phyloP scores from a whole-genome alignment of 805 yeast species.

The Candida alai region DNA sequence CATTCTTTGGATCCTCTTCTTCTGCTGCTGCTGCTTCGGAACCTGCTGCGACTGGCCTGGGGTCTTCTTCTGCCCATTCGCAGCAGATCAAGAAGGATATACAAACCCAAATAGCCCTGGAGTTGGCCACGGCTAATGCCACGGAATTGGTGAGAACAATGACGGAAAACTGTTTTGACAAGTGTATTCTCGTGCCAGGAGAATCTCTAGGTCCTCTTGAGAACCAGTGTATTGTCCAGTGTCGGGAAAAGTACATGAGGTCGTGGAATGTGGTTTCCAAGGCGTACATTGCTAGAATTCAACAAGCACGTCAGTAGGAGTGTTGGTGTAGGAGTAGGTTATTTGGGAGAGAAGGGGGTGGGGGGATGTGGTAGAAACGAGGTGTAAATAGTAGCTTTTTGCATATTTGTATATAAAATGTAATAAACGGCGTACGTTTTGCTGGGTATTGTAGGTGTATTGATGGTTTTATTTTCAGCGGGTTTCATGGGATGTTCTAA shows the following conservation, averaged over 20 bases:
- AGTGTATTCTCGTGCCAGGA: constrained; percentile 67
- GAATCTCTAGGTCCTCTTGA: constrained; percentile 46
- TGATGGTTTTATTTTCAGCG: too few species aligned
- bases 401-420: too few species aligned
- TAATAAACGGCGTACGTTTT: too few species aligned
- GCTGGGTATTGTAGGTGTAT: too few species aligned
- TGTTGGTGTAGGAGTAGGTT: too few species aligned
- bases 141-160: constrained; percentile 80
- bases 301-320: too few species aligned
- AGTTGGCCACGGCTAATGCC: constrained; percentile 88
- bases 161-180: constrained; percentile 82
- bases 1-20: constrained; percentile 21
- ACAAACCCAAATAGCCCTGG: constrained; percentile 70
- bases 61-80: constrained; percentile 22
- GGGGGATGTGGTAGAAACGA: too few species aligned
- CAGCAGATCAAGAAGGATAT: constrained; percentile 57
- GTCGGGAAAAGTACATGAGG: constrained; percentile 84
- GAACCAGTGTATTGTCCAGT: constrained; percentile 66
- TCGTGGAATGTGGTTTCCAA: constrained; percentile 85
- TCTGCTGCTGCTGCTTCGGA: constrained; percentile 15
- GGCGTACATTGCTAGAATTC: constrained; percentile 72
- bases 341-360: too few species aligned
- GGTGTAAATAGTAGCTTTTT: too few species aligned
- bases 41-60: constrained; percentile 5
- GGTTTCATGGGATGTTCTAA: too few species aligned